Conservation (phyloP, 1,284 basidiomycete genomes). For the Rugosomyces carneus region DNA sequence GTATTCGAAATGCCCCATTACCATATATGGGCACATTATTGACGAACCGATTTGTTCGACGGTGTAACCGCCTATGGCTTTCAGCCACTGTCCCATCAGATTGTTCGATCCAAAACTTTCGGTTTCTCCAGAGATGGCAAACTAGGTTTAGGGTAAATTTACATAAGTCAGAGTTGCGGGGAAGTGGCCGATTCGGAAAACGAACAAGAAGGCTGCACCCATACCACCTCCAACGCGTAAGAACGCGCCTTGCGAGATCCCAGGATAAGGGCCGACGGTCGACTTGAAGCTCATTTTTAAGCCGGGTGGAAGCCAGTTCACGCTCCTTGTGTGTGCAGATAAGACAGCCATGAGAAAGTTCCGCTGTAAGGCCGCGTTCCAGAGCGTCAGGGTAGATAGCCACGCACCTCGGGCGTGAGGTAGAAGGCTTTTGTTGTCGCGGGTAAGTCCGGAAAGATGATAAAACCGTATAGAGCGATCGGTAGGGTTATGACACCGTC, state of each 20-base stretch:
- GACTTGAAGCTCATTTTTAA: conserved; percentile 36
- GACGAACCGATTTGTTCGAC: conserved; percentile 50
- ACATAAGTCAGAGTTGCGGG: neutral
- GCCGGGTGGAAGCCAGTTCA: conserved; percentile 41
- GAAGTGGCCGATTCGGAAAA: conserved; percentile 1
- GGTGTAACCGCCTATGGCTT: conserved; percentile 53
- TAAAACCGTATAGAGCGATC: conserved; percentile 66
- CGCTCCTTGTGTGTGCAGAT: conserved; percentile 39
- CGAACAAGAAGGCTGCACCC: conserved; percentile 56
- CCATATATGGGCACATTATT: too few species aligned
- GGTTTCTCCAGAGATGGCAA: conserved; percentile 60
- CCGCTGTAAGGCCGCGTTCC: conserved; percentile 1
- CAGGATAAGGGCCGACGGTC: conserved; percentile 41
- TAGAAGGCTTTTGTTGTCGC: conserved; percentile 62
- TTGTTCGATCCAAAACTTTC: conserved; percentile 71
- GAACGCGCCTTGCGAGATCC: conserved; percentile 43
- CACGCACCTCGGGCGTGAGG: conserved; percentile 48
- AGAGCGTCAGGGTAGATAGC: neutral
- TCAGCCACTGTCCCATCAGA: conserved; percentile 73
- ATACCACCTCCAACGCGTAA: conserved; percentile 67
- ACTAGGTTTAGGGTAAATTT: conserved; percentile 29
- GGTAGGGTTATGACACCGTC: conserved; percentile 71
- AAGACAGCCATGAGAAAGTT: conserved; percentile 5
- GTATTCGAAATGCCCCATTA: neutral
- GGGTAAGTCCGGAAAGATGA: conserved; percentile 70